These are phyloP conservation scores for Suillus clintonianus DNA, from an alignment of 768 basidiomycete genomes.

Conservation along the genomic window DNA sequence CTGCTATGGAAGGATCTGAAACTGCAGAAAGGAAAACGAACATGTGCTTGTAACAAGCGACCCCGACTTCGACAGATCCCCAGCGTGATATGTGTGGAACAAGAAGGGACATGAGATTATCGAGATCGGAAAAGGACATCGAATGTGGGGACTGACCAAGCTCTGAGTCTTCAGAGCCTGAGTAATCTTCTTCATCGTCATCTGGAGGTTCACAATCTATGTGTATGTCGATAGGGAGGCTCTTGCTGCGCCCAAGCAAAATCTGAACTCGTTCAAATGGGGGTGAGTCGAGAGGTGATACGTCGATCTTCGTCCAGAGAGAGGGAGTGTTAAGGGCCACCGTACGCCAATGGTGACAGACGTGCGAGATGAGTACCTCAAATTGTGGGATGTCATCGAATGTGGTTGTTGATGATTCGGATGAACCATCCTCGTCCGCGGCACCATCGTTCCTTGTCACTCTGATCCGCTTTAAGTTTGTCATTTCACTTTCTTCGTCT, in stretches of 20 bases:
- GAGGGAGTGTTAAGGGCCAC: constrained; percentile 52
- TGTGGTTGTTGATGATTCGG: constrained; percentile 6
- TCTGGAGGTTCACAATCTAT: constrained; percentile 45
- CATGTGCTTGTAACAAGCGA: constrained; percentile 49
- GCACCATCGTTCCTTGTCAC: not conserved
- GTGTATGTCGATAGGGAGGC: constrained; percentile 52
- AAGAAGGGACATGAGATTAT: constrained; percentile 37
- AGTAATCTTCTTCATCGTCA: constrained; percentile 19
- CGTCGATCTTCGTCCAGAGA: constrained; percentile 53
- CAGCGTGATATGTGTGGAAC: constrained; percentile 56
- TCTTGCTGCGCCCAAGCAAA: constrained; percentile 56
- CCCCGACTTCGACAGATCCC: constrained; percentile 50
- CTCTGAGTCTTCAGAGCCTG: constrained; percentile 27
- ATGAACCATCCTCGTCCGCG: constrained; percentile 4
- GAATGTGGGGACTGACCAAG: constrained; percentile 20
- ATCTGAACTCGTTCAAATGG: constrained; percentile 45
- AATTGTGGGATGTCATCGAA: constrained; percentile 33
- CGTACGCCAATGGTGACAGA: constrained; percentile 61
- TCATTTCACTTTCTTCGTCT: constrained; percentile 17
- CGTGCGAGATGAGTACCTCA: constrained; percentile 59
- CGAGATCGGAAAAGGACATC: constrained; percentile 21
- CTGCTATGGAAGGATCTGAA: constrained; percentile 36
- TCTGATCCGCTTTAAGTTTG: not conserved
- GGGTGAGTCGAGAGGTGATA: constrained; percentile 26
- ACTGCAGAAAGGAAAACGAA: constrained; percentile 44